Evolutionary conservation across 805 yeast genomes (phyloP).

Genomic region (Myxozyma vanderwaltii): DNA sequence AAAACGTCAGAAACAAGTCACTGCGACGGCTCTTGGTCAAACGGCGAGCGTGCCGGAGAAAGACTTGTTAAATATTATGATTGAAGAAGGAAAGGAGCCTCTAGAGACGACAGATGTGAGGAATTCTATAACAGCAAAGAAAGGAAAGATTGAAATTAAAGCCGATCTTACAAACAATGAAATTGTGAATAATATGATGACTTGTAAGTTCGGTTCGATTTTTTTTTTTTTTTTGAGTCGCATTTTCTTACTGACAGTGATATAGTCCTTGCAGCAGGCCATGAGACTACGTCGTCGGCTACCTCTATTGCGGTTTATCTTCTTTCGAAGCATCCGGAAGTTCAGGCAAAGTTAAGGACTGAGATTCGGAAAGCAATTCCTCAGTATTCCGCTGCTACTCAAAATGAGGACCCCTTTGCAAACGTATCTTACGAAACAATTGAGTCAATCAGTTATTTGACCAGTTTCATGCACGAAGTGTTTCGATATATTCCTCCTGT

Average conservation of each 20-base stretch:
- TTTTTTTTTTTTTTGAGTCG: no score
- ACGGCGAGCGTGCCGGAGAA: constrained; percentile 6
- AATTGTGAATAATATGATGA: constrained; percentile 23
- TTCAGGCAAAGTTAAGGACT: not conserved
- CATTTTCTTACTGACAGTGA: not conserved
- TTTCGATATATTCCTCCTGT: constrained; percentile 20
- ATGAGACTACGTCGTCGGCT: constrained; percentile 30
- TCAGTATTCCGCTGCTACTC: not conserved
- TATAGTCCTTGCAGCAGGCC: constrained; percentile 31
- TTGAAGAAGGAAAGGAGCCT: constrained; percentile 17
- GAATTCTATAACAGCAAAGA: constrained; percentile 8
- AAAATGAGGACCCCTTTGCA: no score
- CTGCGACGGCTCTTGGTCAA: constrained; percentile 20
- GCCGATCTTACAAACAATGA: constrained; percentile 16
- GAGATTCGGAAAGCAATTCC: not conserved
- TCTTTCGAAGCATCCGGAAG: not conserved
- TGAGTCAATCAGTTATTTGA: constrained; percentile 9
- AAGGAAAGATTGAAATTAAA: not conserved
- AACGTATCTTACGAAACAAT: constrained; percentile 18
- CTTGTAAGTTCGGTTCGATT: constrained; percentile 14
- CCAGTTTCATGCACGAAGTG: constrained; percentile 16
- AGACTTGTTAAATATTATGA: constrained; percentile 20
- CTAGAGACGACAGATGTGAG: not conserved
- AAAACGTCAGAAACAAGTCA: constrained; percentile 22
- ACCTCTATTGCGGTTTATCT: constrained; percentile 16